These are phyloP conservation scores for Cyphellophora attinorum DNA, from an alignment of 2,329 filamentous ascomycete genomes.

Conservation along the genomic window DNA sequence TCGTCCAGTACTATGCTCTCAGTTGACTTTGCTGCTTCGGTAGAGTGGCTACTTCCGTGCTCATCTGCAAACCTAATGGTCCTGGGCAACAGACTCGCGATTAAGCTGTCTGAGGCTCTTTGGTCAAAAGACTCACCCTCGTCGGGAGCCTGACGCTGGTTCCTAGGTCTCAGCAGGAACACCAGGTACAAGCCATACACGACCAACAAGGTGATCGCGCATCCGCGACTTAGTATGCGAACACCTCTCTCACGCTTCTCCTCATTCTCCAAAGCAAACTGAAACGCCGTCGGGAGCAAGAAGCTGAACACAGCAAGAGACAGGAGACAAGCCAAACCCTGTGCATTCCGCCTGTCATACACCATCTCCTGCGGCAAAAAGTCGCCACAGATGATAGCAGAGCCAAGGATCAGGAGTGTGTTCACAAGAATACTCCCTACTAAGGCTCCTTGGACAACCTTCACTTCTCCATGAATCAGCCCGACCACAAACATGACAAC, in stretches of 20 bases:
- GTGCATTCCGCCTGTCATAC: conserved; percentile 85
- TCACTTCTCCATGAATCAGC: conserved; percentile 59
- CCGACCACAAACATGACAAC: conserved; percentile 65
- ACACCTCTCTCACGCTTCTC: conserved; percentile 3
- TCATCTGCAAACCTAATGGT: conserved; percentile 2
- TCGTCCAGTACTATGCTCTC: no score
- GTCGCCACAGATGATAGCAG: conserved; percentile 74
- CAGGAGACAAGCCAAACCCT: conserved; percentile 73
- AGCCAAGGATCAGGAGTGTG: conserved; percentile 73
- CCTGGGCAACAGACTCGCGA: conserved; percentile 28
- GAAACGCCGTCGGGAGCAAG: conserved; percentile 55
- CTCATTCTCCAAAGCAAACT: conserved; percentile 6
- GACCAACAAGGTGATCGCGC: conserved; percentile 61
- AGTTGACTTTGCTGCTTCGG: no score
- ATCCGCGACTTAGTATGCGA: conserved; percentile 39
- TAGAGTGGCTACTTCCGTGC: background rate
- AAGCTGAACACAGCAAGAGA: conserved; percentile 69
- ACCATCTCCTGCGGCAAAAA: conserved; percentile 67
- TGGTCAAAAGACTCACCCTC: conserved; percentile 63
- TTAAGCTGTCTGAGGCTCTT: conserved; percentile 65
- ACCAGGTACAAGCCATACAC: conserved; percentile 68
- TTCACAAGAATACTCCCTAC: conserved; percentile 92
- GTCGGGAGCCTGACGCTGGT: conserved; percentile 50
- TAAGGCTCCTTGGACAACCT: conserved; percentile 93
- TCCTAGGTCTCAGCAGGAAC: conserved; percentile 61